Evolutionary conservation across 768 basidiomycete species (phyloP).

Genomic region (Lentinus tigrinus): DNA sequence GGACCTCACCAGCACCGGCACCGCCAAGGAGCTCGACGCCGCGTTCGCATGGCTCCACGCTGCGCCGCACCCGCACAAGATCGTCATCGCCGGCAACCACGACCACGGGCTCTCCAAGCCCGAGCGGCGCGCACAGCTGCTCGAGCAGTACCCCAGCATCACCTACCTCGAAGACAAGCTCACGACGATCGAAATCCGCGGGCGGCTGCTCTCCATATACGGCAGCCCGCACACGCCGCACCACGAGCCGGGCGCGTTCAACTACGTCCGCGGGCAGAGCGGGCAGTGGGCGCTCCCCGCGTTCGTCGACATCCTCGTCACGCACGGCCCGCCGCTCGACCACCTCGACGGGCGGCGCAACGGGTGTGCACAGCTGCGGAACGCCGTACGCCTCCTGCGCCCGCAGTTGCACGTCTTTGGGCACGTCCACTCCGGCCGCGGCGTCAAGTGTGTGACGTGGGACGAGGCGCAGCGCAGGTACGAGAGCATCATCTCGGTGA

Average conservation of each 20-base stretch:
- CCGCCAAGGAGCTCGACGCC: constrained; percentile 38
- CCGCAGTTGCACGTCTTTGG: constrained; percentile 57
- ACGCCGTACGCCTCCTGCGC: no score
- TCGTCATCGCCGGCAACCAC: constrained; percentile 73
- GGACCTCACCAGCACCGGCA: constrained; percentile 57
- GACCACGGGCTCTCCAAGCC: constrained; percentile 42
- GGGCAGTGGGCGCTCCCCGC: constrained; percentile 30
- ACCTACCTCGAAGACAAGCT: constrained; percentile 39
- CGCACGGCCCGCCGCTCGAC: constrained; percentile 58
- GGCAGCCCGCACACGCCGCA: constrained; percentile 41
- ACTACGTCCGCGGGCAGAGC: constrained; percentile 34
- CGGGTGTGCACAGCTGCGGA: constrained; percentile 53
- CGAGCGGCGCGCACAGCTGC: constrained; percentile 1
- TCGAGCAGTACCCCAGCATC: constrained; percentile 27
- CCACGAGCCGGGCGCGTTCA: constrained; percentile 36
- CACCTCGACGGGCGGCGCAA: constrained; percentile 15
- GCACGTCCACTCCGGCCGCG: constrained; percentile 69
- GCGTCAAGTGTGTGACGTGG: constrained; percentile 25
- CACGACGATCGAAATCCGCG: constrained; percentile 28
- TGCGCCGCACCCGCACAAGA: constrained; percentile 60
- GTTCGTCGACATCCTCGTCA: constrained; percentile 41
- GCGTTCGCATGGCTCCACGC: constrained; percentile 61
- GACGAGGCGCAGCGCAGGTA: not conserved
- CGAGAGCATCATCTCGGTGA: not conserved
- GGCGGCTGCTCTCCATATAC: constrained; percentile 32